phyloP scores from a whole-genome alignment of 2,329 filamentous ascomycete genomes.

The Harringtonia lauricola region DNA sequence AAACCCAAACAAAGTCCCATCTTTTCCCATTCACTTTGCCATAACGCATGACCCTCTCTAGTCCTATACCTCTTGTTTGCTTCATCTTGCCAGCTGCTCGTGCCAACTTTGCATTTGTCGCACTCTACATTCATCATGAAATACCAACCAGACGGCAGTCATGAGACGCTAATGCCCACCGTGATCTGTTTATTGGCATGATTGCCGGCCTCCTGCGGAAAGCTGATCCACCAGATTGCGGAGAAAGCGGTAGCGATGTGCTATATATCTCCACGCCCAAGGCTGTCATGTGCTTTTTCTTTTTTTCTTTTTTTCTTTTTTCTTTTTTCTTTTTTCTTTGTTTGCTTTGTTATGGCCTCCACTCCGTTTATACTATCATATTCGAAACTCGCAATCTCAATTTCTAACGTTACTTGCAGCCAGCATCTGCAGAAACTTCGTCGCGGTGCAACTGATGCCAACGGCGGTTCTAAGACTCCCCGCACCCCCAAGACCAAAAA shows the following conservation, averaged over 20 bases:
- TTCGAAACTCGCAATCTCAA: no score
- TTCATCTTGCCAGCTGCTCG: neutral
- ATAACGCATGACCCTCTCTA: no score
- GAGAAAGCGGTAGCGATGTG: constrained; percentile 14
- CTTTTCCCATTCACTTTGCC: neutral
- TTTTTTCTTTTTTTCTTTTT: neutral
- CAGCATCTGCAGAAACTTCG: neutral
- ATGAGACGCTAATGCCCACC: constrained; percentile 18
- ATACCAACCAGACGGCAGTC: constrained; percentile 6
- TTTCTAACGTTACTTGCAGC: neutral
- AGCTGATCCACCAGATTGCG: constrained; percentile 15
- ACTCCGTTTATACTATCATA: neutral
- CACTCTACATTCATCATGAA: neutral
- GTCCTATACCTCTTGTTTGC: no score
- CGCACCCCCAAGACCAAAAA: constrained; percentile 10
- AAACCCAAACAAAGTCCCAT: neutral
- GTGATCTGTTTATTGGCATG: constrained; percentile 18
- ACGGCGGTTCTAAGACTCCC: neutral
- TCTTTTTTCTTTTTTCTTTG: neutral
- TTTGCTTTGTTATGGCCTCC: neutral
- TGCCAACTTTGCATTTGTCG: neutral
- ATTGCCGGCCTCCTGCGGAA: constrained; percentile 13
- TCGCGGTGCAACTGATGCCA: neutral
- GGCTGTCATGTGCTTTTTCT: constrained; percentile 16
- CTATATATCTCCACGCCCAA: constrained; percentile 17